Evolutionary conservation across 2,329 filamentous ascomycete species (phyloP).

Genomic region (Xylariomycetidae sp.): DNA sequence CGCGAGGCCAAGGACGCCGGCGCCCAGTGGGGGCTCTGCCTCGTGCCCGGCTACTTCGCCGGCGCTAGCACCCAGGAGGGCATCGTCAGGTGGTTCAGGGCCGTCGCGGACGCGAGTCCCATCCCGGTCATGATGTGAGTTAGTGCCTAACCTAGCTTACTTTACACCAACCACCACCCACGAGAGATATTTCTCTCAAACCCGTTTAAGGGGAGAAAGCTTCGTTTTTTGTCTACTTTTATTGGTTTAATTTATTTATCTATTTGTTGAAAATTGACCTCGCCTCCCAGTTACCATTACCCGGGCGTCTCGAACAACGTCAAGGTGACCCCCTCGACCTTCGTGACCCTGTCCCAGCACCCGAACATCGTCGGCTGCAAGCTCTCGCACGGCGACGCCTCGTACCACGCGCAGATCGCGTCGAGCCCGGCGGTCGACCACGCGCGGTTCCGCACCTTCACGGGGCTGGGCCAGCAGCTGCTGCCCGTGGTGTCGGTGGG

Average conservation of each 20-base stretch:
- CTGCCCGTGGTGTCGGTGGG: slow-evolving; percentile 39
- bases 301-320: slow-evolving; percentile 64
- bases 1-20: slow-evolving; percentile 51
- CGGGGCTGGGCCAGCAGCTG: slow-evolving; percentile 62
- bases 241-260: too few species aligned
- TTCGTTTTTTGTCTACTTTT: too few species aligned
- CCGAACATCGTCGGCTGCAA: slow-evolving; percentile 67
- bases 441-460: slow-evolving; percentile 55
- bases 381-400: slow-evolving; percentile 63
- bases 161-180: too few species aligned
- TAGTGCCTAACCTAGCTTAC: too few species aligned
- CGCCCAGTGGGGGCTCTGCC: slow-evolving; percentile 54
- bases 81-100: slow-evolving; percentile 52
- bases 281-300: slow-evolving; percentile 51
- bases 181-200: background rate
- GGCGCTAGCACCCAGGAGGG: slow-evolving; percentile 49
- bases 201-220: too few species aligned
- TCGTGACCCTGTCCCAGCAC: slow-evolving; percentile 52
- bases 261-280: too few species aligned
- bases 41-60: slow-evolving; percentile 59
- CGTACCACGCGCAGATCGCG: slow-evolving; percentile 58
- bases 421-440: slow-evolving; percentile 56
- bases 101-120: slow-evolving; percentile 52
- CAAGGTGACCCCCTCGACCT: slow-evolving; percentile 53
- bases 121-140: slow-evolving; percentile 56